phyloP scores from a whole-genome alignment of 768 basidiomycete genomes.

The Cyclocybe aegerita region DNA sequence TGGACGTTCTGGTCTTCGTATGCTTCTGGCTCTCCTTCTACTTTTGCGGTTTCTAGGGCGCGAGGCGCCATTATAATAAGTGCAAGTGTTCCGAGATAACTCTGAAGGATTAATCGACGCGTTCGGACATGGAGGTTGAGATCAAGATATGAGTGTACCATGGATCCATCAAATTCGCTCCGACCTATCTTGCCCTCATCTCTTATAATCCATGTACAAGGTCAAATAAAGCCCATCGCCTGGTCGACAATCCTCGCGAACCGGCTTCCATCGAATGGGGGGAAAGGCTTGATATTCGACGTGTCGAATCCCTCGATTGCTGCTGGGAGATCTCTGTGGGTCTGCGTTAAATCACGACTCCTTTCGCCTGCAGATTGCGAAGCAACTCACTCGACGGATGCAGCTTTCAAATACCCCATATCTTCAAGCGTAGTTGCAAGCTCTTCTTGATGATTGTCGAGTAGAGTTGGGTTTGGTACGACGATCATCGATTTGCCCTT shows the following conservation, averaged over 20 bases:
- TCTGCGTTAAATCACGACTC: neutral
- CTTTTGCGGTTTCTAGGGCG: constrained; percentile 36
- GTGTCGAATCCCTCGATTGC: constrained; percentile 52
- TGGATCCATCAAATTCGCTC: constrained; percentile 6
- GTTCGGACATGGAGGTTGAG: too few species aligned
- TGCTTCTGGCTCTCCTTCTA: constrained; percentile 48
- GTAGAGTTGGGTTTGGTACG: constrained; percentile 83
- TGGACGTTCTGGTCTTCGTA: constrained; percentile 84
- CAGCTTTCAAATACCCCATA: constrained; percentile 56
- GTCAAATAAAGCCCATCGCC: constrained; percentile 69
- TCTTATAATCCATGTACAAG: constrained; percentile 11
- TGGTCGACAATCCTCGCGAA: constrained; percentile 72
- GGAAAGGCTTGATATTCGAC: constrained; percentile 53
- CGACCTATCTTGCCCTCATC: constrained; percentile 2
- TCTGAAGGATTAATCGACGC: neutral
- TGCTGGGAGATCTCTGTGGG: constrained; percentile 49
- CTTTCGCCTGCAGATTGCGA: neutral
- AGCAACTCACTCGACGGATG: constrained; percentile 56
- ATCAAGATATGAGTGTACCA: neutral
- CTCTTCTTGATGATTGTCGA: constrained; percentile 94
- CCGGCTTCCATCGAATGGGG: constrained; percentile 62
- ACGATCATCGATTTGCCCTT: constrained; percentile 77
- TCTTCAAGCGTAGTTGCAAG: constrained; percentile 67
- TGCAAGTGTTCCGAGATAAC: neutral
- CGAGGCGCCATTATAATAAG: constrained; percentile 25